A percentile compares a stretch with the other conserved stretches of the same genome.
Conservation (phyloP, 148 eudicot species). For the Nepenthes gracilis region DNA sequence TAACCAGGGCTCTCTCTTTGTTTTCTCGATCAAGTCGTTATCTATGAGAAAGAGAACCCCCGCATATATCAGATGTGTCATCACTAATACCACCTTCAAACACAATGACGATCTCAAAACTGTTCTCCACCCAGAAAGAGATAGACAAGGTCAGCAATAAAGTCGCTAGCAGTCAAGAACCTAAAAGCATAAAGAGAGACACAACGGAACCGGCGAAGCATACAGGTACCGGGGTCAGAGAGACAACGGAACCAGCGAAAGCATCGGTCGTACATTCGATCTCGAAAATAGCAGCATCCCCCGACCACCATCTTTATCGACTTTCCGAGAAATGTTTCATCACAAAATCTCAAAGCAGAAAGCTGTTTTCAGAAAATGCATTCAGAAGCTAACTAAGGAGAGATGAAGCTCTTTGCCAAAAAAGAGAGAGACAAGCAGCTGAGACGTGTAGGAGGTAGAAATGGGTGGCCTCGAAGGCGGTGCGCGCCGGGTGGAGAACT, state of each 20-base stretch:
- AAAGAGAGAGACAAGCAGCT: too few relatives aligned
- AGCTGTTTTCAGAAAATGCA: too few relatives aligned
- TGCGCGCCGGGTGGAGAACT: too few relatives aligned
- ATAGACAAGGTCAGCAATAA: not conserved
- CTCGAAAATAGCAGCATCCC: slow-evolving; percentile 9
- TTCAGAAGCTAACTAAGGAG: too few relatives aligned
- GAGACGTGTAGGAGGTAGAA: too few relatives aligned
- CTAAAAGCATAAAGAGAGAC: too few relatives aligned
- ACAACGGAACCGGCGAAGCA: not conserved
- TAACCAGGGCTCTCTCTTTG: slow-evolving; percentile 58
- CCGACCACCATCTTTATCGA: slow-evolving; percentile 13
- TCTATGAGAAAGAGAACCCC: slow-evolving; percentile 46
- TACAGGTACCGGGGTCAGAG: slow-evolving; percentile 61
- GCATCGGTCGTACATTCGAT: slow-evolving; percentile 30
- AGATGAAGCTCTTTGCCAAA: too few relatives aligned
- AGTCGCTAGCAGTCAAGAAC: not conserved
- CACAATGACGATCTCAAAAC: slow-evolving; percentile 65
- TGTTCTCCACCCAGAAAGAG: slow-evolving; percentile 8
- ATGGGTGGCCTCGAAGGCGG: too few relatives aligned
- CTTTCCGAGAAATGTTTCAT: not conserved
- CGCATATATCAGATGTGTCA: slow-evolving; percentile 46
- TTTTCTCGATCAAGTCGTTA: slow-evolving; percentile 30
- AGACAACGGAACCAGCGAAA: slow-evolving; percentile 50
- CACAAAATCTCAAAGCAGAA: too few relatives aligned
- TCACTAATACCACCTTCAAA: slow-evolving; percentile 54